These are phyloP conservation scores for Exophiala calicioides DNA, from an alignment of 2,329 filamentous ascomycete species.

Conservation along the genomic window DNA sequence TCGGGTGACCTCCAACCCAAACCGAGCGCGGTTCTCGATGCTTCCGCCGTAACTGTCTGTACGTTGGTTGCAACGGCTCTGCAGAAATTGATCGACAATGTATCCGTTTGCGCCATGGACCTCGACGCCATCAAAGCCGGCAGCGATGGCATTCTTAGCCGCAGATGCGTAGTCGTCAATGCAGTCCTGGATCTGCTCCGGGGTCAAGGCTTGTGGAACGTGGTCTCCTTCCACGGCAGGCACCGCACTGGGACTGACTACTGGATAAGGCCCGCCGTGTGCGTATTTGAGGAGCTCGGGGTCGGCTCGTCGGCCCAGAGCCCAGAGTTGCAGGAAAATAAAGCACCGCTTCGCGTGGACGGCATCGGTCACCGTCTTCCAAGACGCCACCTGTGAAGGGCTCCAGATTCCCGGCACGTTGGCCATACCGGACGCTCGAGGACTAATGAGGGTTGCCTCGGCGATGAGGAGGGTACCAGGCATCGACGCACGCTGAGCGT, in stretches of 20 bases:
- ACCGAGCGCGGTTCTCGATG: conserved; percentile 54
- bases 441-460: conserved; percentile 22
- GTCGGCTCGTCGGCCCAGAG: conserved; percentile 51
- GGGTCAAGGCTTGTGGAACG: no score
- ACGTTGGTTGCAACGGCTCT: conserved; percentile 52
- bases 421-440: no score
- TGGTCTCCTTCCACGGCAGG: no score
- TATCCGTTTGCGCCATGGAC: conserved; percentile 53
- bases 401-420: no score
- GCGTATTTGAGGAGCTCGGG: conserved; percentile 29
- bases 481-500: conserved; percentile 40
- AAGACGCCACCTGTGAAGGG: conserved; percentile 50
- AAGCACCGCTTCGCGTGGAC: conserved; percentile 53
- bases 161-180: conserved; percentile 50
- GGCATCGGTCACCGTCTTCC: conserved; percentile 53
- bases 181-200: conserved; percentile 48
- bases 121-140: conserved; percentile 31
- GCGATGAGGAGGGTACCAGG: conserved; percentile 41
- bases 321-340: conserved; percentile 45
- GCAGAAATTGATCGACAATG: conserved; percentile 55
- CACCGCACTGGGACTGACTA: neutral
- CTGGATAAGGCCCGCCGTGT: neutral
- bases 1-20: conserved; percentile 50
- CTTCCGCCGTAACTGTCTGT: conserved; percentile 54
- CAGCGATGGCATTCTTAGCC: conserved; percentile 54